These are phyloP conservation scores for Pseudogymnoascus sp. DNA, from an alignment of 2,329 filamentous ascomycete genomes.

Conservation along the genomic window DNA sequence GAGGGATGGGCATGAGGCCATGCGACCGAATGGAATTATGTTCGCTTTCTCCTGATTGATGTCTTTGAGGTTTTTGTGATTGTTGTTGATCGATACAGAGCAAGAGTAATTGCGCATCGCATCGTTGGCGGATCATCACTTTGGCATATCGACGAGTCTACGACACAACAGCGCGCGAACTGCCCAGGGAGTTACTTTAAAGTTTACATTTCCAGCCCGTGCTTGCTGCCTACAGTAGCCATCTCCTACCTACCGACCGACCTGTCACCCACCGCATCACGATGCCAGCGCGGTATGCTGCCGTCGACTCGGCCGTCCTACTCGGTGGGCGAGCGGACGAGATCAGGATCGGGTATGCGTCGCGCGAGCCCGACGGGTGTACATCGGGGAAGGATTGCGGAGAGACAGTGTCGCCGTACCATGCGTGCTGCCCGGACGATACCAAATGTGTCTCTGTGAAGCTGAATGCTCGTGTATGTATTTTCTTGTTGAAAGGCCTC, in stretches of 20 bases:
- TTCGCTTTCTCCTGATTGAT: background rate
- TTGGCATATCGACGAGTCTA: background rate
- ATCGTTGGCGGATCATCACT: background rate
- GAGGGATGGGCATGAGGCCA: background rate
- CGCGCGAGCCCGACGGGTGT: too few species aligned
- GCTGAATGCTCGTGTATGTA: background rate
- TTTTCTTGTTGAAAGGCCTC: background rate
- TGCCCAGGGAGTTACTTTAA: background rate
- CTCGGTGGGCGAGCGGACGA: background rate
- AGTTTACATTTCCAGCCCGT: background rate
- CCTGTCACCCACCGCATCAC: background rate
- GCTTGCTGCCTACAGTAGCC: background rate
- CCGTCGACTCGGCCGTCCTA: background rate
- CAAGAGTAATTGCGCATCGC: background rate
- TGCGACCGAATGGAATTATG: background rate
- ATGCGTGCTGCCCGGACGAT: background rate
- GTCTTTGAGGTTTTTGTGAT: background rate
- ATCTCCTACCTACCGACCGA: background rate
- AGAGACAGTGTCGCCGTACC: background rate
- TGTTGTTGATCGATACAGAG: background rate
- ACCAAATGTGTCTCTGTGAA: background rate
- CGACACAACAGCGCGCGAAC: background rate
- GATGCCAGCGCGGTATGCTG: background rate
- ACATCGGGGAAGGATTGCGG: background rate
- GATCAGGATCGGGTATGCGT: background rate